These are phyloP conservation scores for Puccinia coronata DNA, from an alignment of 1,284 basidiomycete species.

Conservation along the genomic window DNA sequence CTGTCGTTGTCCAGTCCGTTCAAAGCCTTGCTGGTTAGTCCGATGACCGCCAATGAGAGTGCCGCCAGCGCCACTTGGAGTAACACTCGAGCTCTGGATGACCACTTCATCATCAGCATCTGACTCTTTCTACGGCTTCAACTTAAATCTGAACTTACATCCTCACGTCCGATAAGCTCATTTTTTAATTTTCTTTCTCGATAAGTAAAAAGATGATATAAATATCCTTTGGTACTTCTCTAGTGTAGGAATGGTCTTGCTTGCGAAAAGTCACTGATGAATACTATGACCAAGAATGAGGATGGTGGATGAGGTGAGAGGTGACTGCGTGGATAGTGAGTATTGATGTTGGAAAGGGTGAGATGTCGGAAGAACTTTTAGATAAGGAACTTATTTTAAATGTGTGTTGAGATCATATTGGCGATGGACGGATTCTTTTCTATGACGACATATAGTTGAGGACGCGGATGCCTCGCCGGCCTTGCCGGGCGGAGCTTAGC, in stretches of 20 bases:
- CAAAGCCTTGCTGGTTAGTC: neutral
- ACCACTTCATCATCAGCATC: neutral
- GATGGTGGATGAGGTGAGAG: too few species aligned
- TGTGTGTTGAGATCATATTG: too few species aligned
- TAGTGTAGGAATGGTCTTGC: neutral
- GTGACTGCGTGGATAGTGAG: too few species aligned
- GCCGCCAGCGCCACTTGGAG: neutral
- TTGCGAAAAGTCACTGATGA: too few species aligned
- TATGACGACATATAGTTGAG: too few species aligned
- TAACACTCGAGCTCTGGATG: neutral
- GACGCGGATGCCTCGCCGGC: too few species aligned
- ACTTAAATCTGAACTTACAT: neutral
- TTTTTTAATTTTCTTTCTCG: neutral
- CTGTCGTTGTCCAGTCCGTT: neutral
- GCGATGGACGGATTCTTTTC: too few species aligned
- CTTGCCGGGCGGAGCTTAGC: too few species aligned
- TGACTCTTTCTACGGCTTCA: neutral
- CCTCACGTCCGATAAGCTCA: neutral
- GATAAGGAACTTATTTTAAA: too few species aligned
- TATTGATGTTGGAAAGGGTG: too few species aligned
- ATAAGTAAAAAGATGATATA: neutral
- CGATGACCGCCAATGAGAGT: conserved; percentile 16
- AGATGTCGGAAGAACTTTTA: too few species aligned
- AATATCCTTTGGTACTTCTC: neutral
- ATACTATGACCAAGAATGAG: too few species aligned